These are phyloP conservation scores for Candolleomyces aberdarensis DNA, from an alignment of 768 basidiomycete species.

Conservation along the genomic window DNA sequence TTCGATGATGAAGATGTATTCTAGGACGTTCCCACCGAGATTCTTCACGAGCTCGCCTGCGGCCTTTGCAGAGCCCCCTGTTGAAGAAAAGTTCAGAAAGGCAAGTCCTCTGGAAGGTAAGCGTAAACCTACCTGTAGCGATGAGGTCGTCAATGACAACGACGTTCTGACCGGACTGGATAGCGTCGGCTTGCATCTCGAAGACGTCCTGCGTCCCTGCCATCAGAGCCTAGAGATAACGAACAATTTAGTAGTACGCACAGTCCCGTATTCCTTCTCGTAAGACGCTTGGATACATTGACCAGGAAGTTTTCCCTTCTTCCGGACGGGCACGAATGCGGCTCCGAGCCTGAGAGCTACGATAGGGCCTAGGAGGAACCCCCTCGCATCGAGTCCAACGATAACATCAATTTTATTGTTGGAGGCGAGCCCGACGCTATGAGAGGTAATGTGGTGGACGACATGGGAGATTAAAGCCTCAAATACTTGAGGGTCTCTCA, in stretches of 20 bases:
- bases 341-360: constrained; percentile 89
- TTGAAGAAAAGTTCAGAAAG: constrained; percentile 1
- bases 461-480: constrained; percentile 91
- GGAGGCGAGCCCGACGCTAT: constrained; percentile 60
- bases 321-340: constrained; percentile 94
- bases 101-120: not conserved
- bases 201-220: constrained; percentile 69
- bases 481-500: constrained; percentile 81
- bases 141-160: constrained; percentile 93
- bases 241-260: constrained; percentile 30
- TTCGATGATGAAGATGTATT: constrained; percentile 95
- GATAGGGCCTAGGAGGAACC: constrained; percentile 92
- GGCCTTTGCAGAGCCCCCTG: constrained; percentile 91
- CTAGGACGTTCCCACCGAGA: constrained; percentile 80
- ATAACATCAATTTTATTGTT: constrained; percentile 82
- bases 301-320: constrained; percentile 94
- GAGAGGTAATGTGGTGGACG: constrained; percentile 78
- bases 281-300: constrained; percentile 70
- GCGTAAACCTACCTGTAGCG: constrained; percentile 69
- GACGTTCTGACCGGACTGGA: constrained; percentile 79
- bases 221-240: too few relatives aligned
- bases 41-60: constrained; percentile 86
- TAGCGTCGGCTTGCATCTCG: constrained; percentile 89
- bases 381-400: constrained; percentile 93
- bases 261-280: constrained; percentile 91